Evolutionary conservation across 768 basidiomycete genomes (phyloP).

Genomic region (Pilatotrama ljubarskyi): DNA sequence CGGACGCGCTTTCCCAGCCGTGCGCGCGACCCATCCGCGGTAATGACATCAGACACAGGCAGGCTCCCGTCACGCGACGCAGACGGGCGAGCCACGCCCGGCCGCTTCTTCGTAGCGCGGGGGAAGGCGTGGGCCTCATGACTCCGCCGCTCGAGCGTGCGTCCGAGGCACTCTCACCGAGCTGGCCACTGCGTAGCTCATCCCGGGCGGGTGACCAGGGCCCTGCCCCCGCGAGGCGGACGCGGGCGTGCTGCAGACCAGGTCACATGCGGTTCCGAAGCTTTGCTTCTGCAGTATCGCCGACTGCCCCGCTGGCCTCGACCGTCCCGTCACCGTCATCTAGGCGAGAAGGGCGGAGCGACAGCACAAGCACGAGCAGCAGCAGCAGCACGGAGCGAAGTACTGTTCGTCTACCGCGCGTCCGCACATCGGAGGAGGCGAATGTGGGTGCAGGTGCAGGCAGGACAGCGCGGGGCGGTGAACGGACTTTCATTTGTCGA

Average conservation of each 20-base stretch:
- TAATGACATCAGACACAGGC: conserved; percentile 9
- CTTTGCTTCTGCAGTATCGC: conserved; percentile 10
- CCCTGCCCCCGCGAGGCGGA: neutral
- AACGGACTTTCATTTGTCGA: conserved; percentile 23
- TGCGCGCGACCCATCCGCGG: neutral
- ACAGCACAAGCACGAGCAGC: neutral
- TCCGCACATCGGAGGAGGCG: neutral
- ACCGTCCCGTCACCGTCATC: neutral
- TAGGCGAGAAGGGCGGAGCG: neutral
- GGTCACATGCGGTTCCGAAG: conserved; percentile 12
- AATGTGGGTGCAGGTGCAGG: neutral
- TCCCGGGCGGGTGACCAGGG: neutral
- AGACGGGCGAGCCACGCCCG: neutral
- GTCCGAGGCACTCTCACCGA: conserved; percentile 4
- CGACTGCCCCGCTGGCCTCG: neutral
- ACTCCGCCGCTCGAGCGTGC: conserved; percentile 3
- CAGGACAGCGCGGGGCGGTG: neutral
- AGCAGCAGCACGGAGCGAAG: neutral
- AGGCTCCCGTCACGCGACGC: conserved; percentile 4
- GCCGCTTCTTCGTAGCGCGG: conserved; percentile 9
- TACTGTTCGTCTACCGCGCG: neutral
- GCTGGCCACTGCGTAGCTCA: neutral
- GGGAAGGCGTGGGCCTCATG: conserved; percentile 12
- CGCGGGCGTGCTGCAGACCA: neutral
- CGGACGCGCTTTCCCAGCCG: neutral